phyloP scores from a whole-genome alignment of 805 yeast species.

The Suhomyces faveliae region DNA sequence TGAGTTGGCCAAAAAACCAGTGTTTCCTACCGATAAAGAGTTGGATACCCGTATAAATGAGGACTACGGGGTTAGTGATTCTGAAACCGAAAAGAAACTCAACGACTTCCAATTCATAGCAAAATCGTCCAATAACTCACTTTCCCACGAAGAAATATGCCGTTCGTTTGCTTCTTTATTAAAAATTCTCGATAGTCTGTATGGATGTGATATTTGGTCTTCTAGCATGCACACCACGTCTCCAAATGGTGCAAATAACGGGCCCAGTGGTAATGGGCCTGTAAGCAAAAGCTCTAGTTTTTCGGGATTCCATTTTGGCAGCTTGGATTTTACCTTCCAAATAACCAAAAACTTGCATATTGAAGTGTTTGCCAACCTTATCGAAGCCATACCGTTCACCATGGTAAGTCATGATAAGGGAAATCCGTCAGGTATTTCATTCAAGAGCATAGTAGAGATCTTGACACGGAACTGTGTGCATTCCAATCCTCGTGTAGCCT shows the following conservation, averaged over 20 bases:
- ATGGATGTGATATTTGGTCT: slow-evolving; percentile 42
- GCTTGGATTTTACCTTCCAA: slow-evolving; percentile 33
- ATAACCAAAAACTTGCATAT: slow-evolving; percentile 40
- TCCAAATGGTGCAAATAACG: slow-evolving; percentile 2
- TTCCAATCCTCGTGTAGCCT: slow-evolving; percentile 56
- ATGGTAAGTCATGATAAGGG: slow-evolving; percentile 44
- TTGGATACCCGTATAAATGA: slow-evolving; percentile 4
- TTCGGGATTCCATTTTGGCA: slow-evolving; percentile 36
- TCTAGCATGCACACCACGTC: slow-evolving; percentile 7
- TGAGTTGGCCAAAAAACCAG: slow-evolving; percentile 56
- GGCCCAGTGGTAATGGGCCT: slow-evolving; percentile 2
- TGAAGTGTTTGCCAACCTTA: slow-evolving; percentile 65
- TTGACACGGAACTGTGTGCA: slow-evolving; percentile 77
- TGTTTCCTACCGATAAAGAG: slow-evolving; percentile 64
- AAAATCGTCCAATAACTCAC: slow-evolving; percentile 44
- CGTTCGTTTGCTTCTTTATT: slow-evolving; percentile 54
- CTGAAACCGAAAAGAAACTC: slow-evolving; percentile 3
- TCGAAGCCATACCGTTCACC: slow-evolving; percentile 73
- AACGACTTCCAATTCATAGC: slow-evolving; percentile 43
- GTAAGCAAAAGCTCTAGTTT: slow-evolving; percentile 29
- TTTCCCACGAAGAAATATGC: slow-evolving; percentile 71
- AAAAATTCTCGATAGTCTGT: slow-evolving; percentile 56
- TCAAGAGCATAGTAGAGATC: slow-evolving; percentile 68
- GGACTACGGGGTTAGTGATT: neutral
- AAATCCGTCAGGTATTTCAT: slow-evolving; percentile 42